Evolutionary conservation across 768 basidiomycete species (phyloP), one percentile per base, ranked within the genome.

Genomic region (Pisolithus marmoratus): DNA sequence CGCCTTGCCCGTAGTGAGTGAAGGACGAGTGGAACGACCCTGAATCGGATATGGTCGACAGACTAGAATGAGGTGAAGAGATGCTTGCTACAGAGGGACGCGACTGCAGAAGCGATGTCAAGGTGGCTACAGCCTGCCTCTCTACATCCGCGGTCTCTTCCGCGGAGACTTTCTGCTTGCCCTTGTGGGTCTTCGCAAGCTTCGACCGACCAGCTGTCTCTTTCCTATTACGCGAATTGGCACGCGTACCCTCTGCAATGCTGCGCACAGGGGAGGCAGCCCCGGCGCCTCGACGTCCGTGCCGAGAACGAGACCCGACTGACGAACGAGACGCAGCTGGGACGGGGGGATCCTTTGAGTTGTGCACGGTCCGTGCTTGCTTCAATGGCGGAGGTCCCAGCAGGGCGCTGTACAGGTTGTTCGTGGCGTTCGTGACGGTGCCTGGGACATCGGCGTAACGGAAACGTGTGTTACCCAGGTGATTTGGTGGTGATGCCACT

Each of bases 61-160:
- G 71, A 58, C 83, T 87, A 7, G 85, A 86, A 51, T 85, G 78
- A 46, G 87, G 86, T 5, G 85, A 87, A 24, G 82, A 78, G 42
- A 76, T 78, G 63, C 80, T 81, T 26, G 75, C 71, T 14, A 82
- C 79, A 9, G 82, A 81, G 19, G 83, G 81, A 45, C 82, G 74
- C 51, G 85, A 78, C 53, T 84, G 79, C 52, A 86, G 73, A 50
- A 90, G 73, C 11, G 82, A 83, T 0, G 89, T 90, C 57, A 91
- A 72, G 8, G 89, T 87, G 24, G 84, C 86, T 7, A 88, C 89
- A 38, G 88, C 89, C 65, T 90, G 86, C 79, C 90, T 85, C 65
- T 89, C 87, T 46, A 85, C 74, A 58, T 84, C 84, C 42, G 58
- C 58, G 17, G 63, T 56, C 56, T 59, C 58, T 63, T 63, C 68